Percentiles rank a stretch among this genome's conserved stretches.
phyloP scores from a whole-genome alignment of 2,329 filamentous ascomycete genomes.

The Orbilia javanica region DNA sequence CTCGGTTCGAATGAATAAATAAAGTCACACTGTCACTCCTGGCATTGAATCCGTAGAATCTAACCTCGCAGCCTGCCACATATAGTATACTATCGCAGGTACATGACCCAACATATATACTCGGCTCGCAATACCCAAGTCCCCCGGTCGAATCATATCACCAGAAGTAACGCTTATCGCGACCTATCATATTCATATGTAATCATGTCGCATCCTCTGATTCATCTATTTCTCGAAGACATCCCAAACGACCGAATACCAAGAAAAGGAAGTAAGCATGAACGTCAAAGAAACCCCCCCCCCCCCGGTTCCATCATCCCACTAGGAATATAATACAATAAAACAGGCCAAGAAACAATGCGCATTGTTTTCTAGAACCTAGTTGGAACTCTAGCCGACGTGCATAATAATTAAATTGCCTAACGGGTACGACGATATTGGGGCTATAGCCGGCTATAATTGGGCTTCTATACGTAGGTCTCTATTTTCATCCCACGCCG shows the following conservation, averaged over 20 bases:
- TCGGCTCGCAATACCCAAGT: not conserved
- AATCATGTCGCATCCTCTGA: not conserved
- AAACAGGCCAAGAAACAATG: not conserved
- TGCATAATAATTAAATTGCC: conserved; percentile 10
- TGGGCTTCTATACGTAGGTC: conserved; percentile 1
- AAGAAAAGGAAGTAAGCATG: not conserved
- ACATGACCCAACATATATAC: not conserved
- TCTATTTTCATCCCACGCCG: not conserved
- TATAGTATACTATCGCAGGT: not conserved
- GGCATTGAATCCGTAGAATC: conserved; percentile 1
- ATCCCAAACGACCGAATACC: conserved; percentile 3
- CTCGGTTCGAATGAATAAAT: not conserved
- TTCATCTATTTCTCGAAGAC: not conserved
- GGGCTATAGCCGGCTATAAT: too few relatives aligned
- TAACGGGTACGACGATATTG: not conserved
- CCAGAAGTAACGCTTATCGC: not conserved
- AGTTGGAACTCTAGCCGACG: conserved; percentile 7
- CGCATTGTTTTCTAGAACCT: not conserved
- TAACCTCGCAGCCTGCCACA: not conserved
- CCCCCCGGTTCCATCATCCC: not conserved
- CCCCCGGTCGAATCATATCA: conserved; percentile 1
- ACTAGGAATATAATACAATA: not conserved
- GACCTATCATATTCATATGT: not conserved
- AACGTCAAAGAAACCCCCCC: not conserved
- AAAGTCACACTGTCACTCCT: not conserved